phyloP scores from a whole-genome alignment of 176 grass and related monocot species.

The Lolium multiflorum region DNA sequence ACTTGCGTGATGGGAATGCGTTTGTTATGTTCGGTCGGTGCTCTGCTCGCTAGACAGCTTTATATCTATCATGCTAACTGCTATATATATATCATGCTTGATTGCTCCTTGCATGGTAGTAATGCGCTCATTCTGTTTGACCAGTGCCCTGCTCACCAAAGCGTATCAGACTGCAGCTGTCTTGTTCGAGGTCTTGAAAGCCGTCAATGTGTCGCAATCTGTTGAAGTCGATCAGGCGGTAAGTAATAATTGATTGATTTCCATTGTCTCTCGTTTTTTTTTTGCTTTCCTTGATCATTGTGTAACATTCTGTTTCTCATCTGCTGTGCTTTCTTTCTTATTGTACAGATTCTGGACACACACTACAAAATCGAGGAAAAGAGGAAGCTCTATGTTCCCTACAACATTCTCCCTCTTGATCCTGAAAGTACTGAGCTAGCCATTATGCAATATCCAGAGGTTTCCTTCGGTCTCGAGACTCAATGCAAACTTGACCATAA shows the following conservation, averaged over 20 bases:
- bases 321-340: neutral
- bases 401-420: constrained; percentile 94
- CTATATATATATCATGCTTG: neutral
- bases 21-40: neutral
- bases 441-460: constrained; percentile 90
- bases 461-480: constrained; percentile 19
- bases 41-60: neutral
- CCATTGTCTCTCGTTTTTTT: neutral
- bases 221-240: constrained; percentile 88
- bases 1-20: neutral
- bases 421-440: constrained; percentile 82
- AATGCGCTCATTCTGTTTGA: neutral
- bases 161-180: constrained; percentile 95
- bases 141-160: constrained; percentile 87
- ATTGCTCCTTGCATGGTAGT: neutral
- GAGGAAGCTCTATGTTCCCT: constrained; percentile 84
- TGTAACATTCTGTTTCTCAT: neutral
- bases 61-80: neutral
- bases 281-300: neutral
- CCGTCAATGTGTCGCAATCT: constrained; percentile 89
- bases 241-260: neutral
- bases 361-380: constrained; percentile 90
- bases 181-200: constrained; percentile 94
- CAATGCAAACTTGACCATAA: neutral
- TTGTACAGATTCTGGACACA: constrained; percentile 69